phyloP scores from a whole-genome alignment of 2,329 filamentous ascomycete genomes.

The Trichoderma semiorbis region DNA sequence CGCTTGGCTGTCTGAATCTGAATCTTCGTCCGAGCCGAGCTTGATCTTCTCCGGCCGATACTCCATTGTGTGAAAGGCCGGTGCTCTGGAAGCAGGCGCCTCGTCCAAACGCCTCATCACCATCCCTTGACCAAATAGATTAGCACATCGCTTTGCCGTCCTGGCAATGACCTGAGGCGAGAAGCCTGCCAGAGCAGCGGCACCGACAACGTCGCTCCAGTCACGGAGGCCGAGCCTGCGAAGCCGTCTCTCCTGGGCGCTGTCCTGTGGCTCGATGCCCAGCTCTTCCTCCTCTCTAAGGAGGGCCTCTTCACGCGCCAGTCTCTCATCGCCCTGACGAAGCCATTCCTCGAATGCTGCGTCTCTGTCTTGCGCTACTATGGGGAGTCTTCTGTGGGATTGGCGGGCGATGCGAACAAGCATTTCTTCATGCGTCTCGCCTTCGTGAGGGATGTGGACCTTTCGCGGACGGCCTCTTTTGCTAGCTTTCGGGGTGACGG shows the following conservation, averaged over 20 bases:
- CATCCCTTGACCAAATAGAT: conserved; percentile 72
- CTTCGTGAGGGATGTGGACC: conserved; percentile 36
- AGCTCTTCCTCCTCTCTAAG: conserved; percentile 20
- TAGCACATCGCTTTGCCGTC: conserved; percentile 69
- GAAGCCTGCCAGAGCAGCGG: conserved; percentile 73
- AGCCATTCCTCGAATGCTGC: conserved; percentile 36
- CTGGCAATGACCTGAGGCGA: conserved; percentile 61
- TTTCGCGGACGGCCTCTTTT: conserved; percentile 41
- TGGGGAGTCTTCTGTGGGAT: conserved; percentile 32
- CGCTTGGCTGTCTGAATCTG: conserved; percentile 22
- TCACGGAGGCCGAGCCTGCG: conserved; percentile 55
- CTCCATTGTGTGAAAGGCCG: conserved; percentile 27
- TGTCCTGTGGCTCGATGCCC: conserved; percentile 20
- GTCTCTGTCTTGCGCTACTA: conserved; percentile 27
- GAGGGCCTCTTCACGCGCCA: conserved; percentile 8
- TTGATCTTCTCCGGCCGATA: conserved; percentile 32
- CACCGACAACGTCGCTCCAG: conserved; percentile 81
- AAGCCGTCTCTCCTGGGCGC: conserved; percentile 27
- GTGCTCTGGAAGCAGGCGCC: conserved; percentile 24
- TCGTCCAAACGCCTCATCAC: conserved; percentile 54
- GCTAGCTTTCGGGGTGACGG: conserved; percentile 18
- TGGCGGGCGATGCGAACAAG: conserved; percentile 46
- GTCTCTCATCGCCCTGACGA: conserved; percentile 29
- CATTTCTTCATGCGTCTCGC: conserved; percentile 47
- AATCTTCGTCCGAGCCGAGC: conserved; percentile 21